Conservation (phyloP, 2,329 filamentous ascomycete genomes). For the Dactylella cylindrospora region DNA sequence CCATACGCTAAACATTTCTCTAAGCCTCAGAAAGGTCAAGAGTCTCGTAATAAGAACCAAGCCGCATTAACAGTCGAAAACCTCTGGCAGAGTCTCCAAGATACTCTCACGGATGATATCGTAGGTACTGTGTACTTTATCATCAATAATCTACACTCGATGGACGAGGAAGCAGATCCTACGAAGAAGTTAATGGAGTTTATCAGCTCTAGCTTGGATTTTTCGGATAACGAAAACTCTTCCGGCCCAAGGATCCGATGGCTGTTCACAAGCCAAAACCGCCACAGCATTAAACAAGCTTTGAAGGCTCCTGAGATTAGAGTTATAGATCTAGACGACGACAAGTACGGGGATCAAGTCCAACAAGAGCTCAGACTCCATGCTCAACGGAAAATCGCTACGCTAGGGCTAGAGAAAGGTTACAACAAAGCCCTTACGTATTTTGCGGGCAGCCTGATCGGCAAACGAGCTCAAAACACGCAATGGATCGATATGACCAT, state of each 20-base stretch:
- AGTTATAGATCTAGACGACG: slow-evolving; percentile 52
- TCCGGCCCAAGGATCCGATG: slow-evolving; percentile 51
- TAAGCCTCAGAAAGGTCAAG: slow-evolving; percentile 50
- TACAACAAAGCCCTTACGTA: slow-evolving; percentile 55
- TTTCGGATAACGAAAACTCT: slow-evolving; percentile 39
- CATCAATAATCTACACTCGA: slow-evolving; percentile 54
- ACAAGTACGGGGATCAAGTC: slow-evolving; percentile 53
- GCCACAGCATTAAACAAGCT: slow-evolving; percentile 50
- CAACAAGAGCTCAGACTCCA: slow-evolving; percentile 52
- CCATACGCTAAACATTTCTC: slow-evolving; percentile 52
- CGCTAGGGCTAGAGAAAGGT: slow-evolving; percentile 51
- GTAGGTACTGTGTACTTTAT: slow-evolving; percentile 53
- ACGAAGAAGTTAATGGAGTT: slow-evolving; percentile 53
- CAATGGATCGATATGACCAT: slow-evolving; percentile 56
- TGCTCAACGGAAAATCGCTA: slow-evolving; percentile 52
- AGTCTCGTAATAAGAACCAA: slow-evolving; percentile 47
- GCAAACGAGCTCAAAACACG: slow-evolving; percentile 54
- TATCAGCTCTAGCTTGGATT: slow-evolving; percentile 50
- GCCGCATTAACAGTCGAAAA: slow-evolving; percentile 53
- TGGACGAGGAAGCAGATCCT: slow-evolving; percentile 52
- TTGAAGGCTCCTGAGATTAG: slow-evolving; percentile 50
- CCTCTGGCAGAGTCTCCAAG: slow-evolving; percentile 54
- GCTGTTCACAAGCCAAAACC: slow-evolving; percentile 54
- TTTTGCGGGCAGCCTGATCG: slow-evolving; percentile 54
- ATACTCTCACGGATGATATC: slow-evolving; percentile 53